These are phyloP conservation scores for Penicillium desertorum DNA, from an alignment of 495 filamentous ascomycete genomes.

Conservation along the genomic window DNA sequence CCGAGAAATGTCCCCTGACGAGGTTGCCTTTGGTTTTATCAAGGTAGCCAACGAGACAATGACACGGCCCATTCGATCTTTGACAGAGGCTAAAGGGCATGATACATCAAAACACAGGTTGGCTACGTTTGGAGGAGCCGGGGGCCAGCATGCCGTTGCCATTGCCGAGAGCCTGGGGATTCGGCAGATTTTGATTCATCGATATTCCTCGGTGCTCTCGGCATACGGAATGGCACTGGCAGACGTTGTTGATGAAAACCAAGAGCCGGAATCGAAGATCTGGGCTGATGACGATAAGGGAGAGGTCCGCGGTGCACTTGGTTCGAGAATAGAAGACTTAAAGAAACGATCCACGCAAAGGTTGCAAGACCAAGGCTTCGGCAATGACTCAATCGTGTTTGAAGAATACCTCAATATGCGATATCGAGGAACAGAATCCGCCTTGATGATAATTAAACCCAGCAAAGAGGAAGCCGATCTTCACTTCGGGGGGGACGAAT, in stretches of 20 bases:
- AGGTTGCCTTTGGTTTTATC: conserved; percentile 72
- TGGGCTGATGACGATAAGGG: conserved; percentile 21
- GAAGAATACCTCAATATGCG: conserved; percentile 52
- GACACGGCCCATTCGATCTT: conserved; percentile 85
- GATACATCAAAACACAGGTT: conserved; percentile 87
- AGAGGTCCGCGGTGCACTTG: conserved; percentile 19
- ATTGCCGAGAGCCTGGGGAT: conserved; percentile 90
- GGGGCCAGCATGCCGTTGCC: conserved; percentile 94
- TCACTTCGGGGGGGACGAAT: conserved; percentile 38
- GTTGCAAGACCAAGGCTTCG: conserved; percentile 35
- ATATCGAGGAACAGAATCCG: conserved; percentile 50
- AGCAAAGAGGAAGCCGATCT: conserved; percentile 23
- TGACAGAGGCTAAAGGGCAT: conserved; percentile 92
- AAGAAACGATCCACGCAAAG: conserved; percentile 19
- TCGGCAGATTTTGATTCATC: conserved; percentile 80
- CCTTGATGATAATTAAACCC: conserved; percentile 55
- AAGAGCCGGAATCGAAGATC: conserved; percentile 74
- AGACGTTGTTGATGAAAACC: conserved; percentile 89
- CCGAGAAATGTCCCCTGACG: conserved; percentile 73
- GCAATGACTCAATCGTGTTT: conserved; percentile 34
- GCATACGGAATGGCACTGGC: conserved; percentile 97
- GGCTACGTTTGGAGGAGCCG: conserved; percentile 91
- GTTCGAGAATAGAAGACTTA: conserved; percentile 17
- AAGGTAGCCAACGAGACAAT: conserved; percentile 91
- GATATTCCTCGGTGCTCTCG: conserved; percentile 91